Evolutionary conservation across 2,329 filamentous ascomycete genomes (phyloP), one percentile per base, ranked within the genome.

Genomic region (Penicillium brasilianum): DNA sequence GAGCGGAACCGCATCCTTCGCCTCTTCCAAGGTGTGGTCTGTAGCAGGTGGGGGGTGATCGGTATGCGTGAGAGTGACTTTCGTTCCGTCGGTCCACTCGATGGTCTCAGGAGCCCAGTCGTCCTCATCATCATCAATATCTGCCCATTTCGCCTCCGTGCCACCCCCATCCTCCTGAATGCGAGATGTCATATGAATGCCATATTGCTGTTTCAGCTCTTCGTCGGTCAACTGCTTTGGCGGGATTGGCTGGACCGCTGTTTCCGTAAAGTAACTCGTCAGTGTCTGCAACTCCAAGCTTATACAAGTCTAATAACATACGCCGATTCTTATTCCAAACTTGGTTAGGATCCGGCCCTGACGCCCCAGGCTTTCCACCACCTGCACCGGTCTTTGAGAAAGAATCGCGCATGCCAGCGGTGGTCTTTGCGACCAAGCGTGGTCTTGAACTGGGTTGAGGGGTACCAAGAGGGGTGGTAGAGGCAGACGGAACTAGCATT

Each of bases 321-420:
- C 85, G 85, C 77, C 86, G 82, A 71, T 89, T 89, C 76, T 87
- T 88, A 72, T 89, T 89, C 87, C 87, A 89, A 54, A 89, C 87
- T 75, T 87, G 87, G 74, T 82, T 87, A n/a, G 85, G 85, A 76
- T 89, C 86, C 53, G 87, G 86, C n/a, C 84, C 85, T 66, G 76
- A 75, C 63, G 75, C 75, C 57, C 81, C 81, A 59, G 79, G 79
- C 61, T 79, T 78, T 51, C 78, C 79, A 57, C 77, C 77, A 58
- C 72, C 76, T 58, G 83, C 75, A 52, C 78, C 78, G 25, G 81
- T 67, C 60, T 84, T 85, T 39, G 82, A 81, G 48, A 82, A 71
- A 18, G 81, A 79, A 62, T 84, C 83, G 61, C 83, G 79, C 58
- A 83, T 74, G 28, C 80, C 81, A 65, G 82, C 81, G 18, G 84